Evolutionary conservation across 257 asterid genomes (phyloP).

Genomic region (Solanum sitiens): DNA sequence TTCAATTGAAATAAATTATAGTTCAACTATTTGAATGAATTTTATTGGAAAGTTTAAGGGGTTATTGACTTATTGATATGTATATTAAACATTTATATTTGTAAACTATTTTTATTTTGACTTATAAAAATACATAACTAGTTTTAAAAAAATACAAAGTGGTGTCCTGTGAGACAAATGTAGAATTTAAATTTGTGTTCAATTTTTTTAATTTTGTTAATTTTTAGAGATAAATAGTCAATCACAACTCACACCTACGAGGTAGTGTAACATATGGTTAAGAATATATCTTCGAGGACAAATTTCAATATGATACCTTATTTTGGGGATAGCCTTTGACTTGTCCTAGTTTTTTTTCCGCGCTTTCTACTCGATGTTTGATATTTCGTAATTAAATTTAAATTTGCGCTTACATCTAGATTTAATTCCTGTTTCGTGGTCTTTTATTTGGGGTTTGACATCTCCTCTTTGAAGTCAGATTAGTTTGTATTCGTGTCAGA

Average conservation of each 20-base stretch:
- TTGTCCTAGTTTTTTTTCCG: background rate
- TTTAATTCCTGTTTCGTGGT: background rate
- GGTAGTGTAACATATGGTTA: background rate
- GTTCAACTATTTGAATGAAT: background rate
- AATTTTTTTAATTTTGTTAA: background rate
- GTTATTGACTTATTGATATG: background rate
- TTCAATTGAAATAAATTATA: background rate
- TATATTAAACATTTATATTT: background rate
- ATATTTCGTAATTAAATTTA: background rate
- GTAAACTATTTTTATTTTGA: background rate
- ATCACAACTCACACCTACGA: background rate
- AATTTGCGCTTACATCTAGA: background rate
- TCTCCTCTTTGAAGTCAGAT: background rate
- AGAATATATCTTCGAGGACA: background rate
- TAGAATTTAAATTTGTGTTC: background rate
- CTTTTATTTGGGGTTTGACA: background rate
- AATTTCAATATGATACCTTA: background rate
- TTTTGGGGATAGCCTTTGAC: background rate
- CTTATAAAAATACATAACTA: background rate
- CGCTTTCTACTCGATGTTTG: background rate
- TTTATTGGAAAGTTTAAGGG: background rate
- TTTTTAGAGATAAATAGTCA: background rate
- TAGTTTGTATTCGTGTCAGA: background rate
- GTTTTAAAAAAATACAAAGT: background rate
- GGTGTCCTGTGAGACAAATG: background rate